Evolutionary conservation across 192 early-diverging fungal genomes (phyloP).

Genomic region (Coemansia pectinata): DNA sequence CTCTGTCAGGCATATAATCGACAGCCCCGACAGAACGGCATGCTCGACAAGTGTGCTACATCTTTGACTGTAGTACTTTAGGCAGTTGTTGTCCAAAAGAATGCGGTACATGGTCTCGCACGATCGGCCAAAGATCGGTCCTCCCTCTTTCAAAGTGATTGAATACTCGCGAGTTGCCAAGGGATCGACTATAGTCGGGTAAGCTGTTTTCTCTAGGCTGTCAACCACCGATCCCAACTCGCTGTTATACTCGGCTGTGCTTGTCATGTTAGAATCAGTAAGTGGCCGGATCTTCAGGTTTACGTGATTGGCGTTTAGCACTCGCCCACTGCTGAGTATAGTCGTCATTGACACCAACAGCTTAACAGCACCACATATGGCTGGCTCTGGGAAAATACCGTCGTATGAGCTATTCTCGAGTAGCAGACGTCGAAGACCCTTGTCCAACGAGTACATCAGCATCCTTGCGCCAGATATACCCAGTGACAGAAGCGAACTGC

Average conservation of each 20-base stretch:
- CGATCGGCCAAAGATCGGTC: constrained; percentile 23
- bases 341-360: constrained; percentile 30
- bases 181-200: constrained; percentile 27
- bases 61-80: constrained; percentile 11
- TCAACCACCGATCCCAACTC: not conserved
- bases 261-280: constrained; percentile 21
- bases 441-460: constrained; percentile 25
- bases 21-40: constrained; percentile 23
- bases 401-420: constrained; percentile 17
- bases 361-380: constrained; percentile 20
- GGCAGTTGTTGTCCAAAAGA: not conserved
- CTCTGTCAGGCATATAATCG: constrained; percentile 31
- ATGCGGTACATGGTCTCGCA: constrained; percentile 40
- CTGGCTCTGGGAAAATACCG: constrained; percentile 26
- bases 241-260: not conserved
- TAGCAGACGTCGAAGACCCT: constrained; percentile 31
- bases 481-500: constrained; percentile 25
- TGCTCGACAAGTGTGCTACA: constrained; percentile 18
- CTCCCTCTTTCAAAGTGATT: constrained; percentile 33
- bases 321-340: constrained; percentile 24
- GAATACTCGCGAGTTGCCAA: constrained; percentile 3
- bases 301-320: constrained; percentile 15
- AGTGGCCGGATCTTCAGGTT: constrained; percentile 1
- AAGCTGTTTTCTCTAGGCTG: constrained; percentile 1
- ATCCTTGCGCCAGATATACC: constrained; percentile 44